phyloP scores from a whole-genome alignment of 768 basidiomycete genomes.

The Boletus pseudopeckii region DNA sequence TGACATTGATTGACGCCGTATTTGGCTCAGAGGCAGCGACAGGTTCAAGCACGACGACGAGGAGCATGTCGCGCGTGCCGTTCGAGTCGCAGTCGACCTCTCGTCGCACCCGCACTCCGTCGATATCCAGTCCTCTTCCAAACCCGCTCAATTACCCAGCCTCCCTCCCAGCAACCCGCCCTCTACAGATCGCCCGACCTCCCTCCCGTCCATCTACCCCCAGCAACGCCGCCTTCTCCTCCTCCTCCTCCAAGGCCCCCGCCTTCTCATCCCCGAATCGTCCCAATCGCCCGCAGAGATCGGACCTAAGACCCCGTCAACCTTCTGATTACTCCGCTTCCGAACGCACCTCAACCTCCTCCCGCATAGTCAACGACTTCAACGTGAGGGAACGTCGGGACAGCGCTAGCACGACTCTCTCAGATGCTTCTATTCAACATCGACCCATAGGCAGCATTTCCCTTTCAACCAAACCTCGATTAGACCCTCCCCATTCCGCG shows the following conservation, averaged over 20 bases:
- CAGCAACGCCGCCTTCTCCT: slow-evolving; percentile 37
- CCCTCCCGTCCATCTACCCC: slow-evolving; percentile 49
- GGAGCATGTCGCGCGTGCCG: slow-evolving; percentile 43
- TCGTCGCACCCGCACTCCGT: slow-evolving; percentile 47
- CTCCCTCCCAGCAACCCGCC: slow-evolving; percentile 43
- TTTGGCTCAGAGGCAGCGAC: slow-evolving; percentile 1
- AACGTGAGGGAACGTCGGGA: slow-evolving; percentile 40
- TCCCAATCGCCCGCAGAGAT: slow-evolving; percentile 64
- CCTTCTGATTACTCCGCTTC: slow-evolving; percentile 51
- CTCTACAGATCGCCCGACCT: slow-evolving; percentile 59
- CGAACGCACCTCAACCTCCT: slow-evolving; percentile 47
- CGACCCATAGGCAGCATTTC: slow-evolving; percentile 30
- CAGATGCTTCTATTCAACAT: slow-evolving; percentile 39
- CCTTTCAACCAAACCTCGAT: slow-evolving; percentile 13
- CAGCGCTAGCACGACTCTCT: slow-evolving; percentile 47
- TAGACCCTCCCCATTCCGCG: slow-evolving; percentile 16
- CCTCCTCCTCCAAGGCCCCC: slow-evolving; percentile 38
- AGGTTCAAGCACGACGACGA: slow-evolving; percentile 7
- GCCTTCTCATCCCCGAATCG: slow-evolving; percentile 44
- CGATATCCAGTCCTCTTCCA: slow-evolving; percentile 38
- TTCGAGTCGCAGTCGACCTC: slow-evolving; percentile 29
- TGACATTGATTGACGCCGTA: slow-evolving; percentile 2
- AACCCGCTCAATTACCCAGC: slow-evolving; percentile 33
- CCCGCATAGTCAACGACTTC: slow-evolving; percentile 32
- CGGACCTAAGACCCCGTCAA: slow-evolving; percentile 56